These are phyloP conservation scores for Russula sp. DNA, from an alignment of 768 basidiomycete species.

Conservation along the genomic window DNA sequence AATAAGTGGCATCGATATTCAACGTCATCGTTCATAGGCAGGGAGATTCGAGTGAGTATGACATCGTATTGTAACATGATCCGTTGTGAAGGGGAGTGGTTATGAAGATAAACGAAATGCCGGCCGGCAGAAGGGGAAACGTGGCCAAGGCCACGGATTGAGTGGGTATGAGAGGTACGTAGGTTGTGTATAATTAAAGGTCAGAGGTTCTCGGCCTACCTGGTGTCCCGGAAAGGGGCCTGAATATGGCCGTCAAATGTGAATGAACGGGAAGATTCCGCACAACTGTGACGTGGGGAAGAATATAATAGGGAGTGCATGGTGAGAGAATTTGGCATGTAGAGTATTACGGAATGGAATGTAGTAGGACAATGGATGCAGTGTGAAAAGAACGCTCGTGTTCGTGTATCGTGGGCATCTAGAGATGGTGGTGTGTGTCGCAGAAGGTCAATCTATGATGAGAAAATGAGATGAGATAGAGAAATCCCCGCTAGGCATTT, in stretches of 20 bases:
- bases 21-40: background rate
- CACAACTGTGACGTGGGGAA: background rate
- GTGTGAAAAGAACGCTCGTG: background rate
- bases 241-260: background rate
- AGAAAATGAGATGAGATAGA: background rate
- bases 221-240: background rate
- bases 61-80: background rate
- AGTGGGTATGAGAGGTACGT: background rate
- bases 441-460: constrained; percentile 5
- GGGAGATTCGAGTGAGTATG: background rate
- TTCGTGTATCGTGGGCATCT: background rate
- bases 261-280: background rate
- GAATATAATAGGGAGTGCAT: background rate
- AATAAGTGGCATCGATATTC: background rate
- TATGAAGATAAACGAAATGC: background rate
- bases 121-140: background rate
- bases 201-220: background rate
- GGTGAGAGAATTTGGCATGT: constrained; percentile 5
- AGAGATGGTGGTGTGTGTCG: constrained; percentile 5
- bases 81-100: background rate
- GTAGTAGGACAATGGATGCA: background rate
- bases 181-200: background rate
- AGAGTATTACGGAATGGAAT: background rate
- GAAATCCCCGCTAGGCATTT: background rate
- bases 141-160: background rate